phyloP scores from a whole-genome alignment of 164 flowering plant genomes.

The Liquidambar formosana region DNA sequence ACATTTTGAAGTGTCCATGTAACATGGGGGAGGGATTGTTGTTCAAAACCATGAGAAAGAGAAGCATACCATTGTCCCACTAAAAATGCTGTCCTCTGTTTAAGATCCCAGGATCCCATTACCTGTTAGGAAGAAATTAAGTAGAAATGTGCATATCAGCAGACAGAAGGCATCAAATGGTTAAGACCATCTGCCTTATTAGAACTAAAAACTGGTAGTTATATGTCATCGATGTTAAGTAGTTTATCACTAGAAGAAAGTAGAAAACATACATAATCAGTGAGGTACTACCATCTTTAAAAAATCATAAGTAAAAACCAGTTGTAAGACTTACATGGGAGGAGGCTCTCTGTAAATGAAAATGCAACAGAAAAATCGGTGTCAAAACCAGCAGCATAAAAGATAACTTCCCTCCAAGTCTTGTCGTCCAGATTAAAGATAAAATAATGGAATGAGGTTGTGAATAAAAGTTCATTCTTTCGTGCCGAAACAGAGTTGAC shows the following conservation, averaged over 20 bases:
- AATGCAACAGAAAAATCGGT: not conserved
- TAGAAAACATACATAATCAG: not conserved
- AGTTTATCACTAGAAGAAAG: not conserved
- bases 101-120: not conserved
- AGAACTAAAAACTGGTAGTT: not conserved
- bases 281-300: not conserved
- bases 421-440: conserved; percentile 1
- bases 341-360: conserved; percentile 9
- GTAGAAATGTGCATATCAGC: not conserved
- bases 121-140: not conserved
- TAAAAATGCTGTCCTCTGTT: not conserved
- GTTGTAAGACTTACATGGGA: conserved; percentile 15
- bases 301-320: not conserved
- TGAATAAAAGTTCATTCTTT: not conserved
- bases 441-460: conserved; percentile 1
- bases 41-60: not conserved
- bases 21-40: no score
- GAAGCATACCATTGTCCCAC: not conserved
- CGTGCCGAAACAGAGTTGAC: conserved; percentile 4
- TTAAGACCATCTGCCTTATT: not conserved
- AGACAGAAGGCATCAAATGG: not conserved
- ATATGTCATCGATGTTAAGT: not conserved
- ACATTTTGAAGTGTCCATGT: no score
- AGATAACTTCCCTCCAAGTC: not conserved
- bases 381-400: not conserved